Base-by-base conservation (phyloP, 192 early-diverging fungal genomes). In the Allomyces macrogynus region DNA sequence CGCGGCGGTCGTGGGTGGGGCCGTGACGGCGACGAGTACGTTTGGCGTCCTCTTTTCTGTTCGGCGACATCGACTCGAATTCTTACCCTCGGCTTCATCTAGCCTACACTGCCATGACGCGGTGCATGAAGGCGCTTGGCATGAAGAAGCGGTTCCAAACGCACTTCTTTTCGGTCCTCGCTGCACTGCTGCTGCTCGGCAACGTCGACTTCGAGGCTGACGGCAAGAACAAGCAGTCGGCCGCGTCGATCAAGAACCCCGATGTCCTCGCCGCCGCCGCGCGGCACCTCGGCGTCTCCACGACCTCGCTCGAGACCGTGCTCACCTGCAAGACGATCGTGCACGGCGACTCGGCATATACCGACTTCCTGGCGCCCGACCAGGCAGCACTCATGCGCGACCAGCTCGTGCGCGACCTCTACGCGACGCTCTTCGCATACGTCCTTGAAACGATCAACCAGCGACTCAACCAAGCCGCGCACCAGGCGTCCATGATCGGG, bases 381-480 rank as follows among this genome's bases (percentile, higher is more conserved):
- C 76, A 80, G 26, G 92, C 94, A 1, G 75, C 73, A 7, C 69
- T 72, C 49, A 90, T 84, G 67, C 74, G 89, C 23, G 88, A 92
- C 75, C 80, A 86, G 60, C 74, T 86, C 61, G 88, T 79, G n/a
- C 80, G 74, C 65, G 82, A 83, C 16, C 72, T 93, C 60, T 88
- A 94, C 79, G 86, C 90, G 26, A 80, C 91, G 26, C 71, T 90
- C 32, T 90, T 92, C 71, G 86, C 81, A 62, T 90, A 87, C 87
- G 67, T 92, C 9, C 81, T 85, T 64, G 89, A 92, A 70, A 81
- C 86, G 61, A 75, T 90, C 73, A 92, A 92, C 75, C 76, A 81
- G 18, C 87, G 86, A 70, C 77, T 91, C 68, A 77, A 77, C 42
- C 80, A 88, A 8, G 76, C 82, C 24, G 81, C 61, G 63, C 72